These are phyloP conservation scores for Ramularia endophylla DNA, from an alignment of 2,329 filamentous ascomycete species.

Conservation along the genomic window DNA sequence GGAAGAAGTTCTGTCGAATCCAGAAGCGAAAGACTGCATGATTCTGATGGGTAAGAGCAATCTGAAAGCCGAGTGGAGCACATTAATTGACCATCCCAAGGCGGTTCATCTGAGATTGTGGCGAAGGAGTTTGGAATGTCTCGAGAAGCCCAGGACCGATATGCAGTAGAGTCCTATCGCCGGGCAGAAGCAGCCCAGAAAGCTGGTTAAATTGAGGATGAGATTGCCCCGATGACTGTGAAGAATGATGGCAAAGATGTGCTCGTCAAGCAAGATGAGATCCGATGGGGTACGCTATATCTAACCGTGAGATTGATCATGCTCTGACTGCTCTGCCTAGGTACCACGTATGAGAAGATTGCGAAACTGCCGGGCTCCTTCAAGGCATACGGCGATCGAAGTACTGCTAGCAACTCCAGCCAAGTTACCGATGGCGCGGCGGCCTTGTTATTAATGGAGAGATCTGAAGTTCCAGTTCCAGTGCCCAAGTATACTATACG, in stretches of 20 bases:
- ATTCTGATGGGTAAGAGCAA: slow-evolving; percentile 71
- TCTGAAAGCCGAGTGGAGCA: no score
- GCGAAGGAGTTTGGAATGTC: slow-evolving; percentile 67
- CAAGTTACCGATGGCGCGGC: slow-evolving; percentile 87
- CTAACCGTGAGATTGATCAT: no score
- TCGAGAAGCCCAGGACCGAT: slow-evolving; percentile 71
- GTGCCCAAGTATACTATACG: no score
- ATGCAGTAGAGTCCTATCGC: slow-evolving; percentile 68
- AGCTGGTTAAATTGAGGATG: slow-evolving; percentile 62
- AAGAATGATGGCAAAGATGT: slow-evolving; percentile 45
- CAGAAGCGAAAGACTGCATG: slow-evolving; percentile 75
- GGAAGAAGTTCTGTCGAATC: slow-evolving; percentile 62
- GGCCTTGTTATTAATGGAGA: slow-evolving; percentile 73
- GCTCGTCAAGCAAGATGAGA: slow-evolving; percentile 67
- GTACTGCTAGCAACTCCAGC: slow-evolving; percentile 69
- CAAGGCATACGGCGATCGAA: slow-evolving; percentile 63
- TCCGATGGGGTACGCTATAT: slow-evolving; percentile 49
- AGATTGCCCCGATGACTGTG: slow-evolving; percentile 69
- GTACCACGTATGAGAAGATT: slow-evolving; percentile 60
- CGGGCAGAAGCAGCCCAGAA: slow-evolving; percentile 65
- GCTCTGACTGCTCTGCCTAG: no score
- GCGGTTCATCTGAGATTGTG: slow-evolving; percentile 72
- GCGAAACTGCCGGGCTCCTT: slow-evolving; percentile 83
- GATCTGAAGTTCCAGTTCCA: slow-evolving; percentile 66
- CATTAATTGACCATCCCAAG: background rate